Percentiles rank a stretch among this genome's conserved stretches.
Conservation (phyloP, 768 basidiomycete species). For the Mrakia gelida region DNA sequence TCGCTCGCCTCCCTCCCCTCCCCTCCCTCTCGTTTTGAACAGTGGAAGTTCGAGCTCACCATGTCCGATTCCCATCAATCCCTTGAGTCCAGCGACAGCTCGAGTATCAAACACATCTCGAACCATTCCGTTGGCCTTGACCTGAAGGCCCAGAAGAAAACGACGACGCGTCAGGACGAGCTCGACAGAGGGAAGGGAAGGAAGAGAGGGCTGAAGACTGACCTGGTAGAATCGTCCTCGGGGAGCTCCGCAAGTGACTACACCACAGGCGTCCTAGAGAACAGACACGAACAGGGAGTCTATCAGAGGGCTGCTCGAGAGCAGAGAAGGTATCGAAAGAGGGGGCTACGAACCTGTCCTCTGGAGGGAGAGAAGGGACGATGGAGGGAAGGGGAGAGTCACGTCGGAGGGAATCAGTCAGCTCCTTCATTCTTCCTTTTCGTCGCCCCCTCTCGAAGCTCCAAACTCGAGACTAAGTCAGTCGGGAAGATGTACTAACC, state of each 20-base stretch:
- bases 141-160: not conserved
- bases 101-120: slow-evolving; percentile 87
- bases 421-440: not conserved
- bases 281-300: not conserved
- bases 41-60: slow-evolving; percentile 52
- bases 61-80: slow-evolving; percentile 97
- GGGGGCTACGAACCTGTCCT: slow-evolving; percentile 27
- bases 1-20: too few species aligned
- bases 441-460: slow-evolving; percentile 51
- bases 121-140: slow-evolving; percentile 98
- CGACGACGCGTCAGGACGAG: not conserved
- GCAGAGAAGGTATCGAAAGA: not conserved
- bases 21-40: too few species aligned
- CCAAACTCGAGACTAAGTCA: not conserved
- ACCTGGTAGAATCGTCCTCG: slow-evolving; percentile 96
- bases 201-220: not conserved
- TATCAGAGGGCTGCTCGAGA: not conserved
- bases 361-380: slow-evolving; percentile 1
- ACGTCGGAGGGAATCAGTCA: slow-evolving; percentile 7
- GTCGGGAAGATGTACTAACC: slow-evolving; percentile 33
- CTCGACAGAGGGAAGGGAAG: not conserved
- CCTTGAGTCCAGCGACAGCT: slow-evolving; percentile 69
- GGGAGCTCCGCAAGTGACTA: slow-evolving; percentile 82
- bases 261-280: slow-evolving; percentile 88
- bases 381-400: not conserved